A percentile compares a stretch with the other conserved stretches of the same genome.
Conservation (phyloP, 108 stramenopile species). For the Pseudonitzschia multistriata region DNA sequence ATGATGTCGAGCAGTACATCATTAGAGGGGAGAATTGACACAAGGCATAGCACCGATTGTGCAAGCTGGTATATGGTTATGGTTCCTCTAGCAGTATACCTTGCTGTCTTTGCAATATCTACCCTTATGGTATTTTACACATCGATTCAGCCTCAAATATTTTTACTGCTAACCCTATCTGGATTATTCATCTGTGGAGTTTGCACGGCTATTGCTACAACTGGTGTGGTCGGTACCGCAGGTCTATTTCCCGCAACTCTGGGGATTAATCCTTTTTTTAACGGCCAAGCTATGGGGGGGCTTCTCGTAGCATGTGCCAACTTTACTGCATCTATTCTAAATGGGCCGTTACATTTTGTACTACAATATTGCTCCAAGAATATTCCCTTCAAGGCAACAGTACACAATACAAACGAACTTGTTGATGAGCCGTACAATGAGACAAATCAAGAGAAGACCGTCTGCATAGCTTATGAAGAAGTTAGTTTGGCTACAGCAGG, state of each 20-base stretch:
- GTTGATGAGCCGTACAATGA: background rate
- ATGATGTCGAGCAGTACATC: conserved; percentile 8
- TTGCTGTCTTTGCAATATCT: conserved; percentile 43
- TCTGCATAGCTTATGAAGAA: conserved; percentile 13
- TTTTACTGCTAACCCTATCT: conserved; percentile 22
- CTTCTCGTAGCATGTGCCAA: conserved; percentile 34
- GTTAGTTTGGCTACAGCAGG: conserved; percentile 28
- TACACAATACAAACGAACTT: background rate
- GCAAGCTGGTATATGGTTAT: conserved; percentile 38
- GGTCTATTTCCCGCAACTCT: conserved; percentile 20
- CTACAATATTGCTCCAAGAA: conserved; percentile 8
- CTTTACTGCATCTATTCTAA: conserved; percentile 19
- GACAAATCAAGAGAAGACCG: background rate
- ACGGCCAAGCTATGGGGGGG: conserved; percentile 54
- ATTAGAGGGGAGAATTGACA: background rate
- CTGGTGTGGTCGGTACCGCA: conserved; percentile 52
- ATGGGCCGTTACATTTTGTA: background rate
- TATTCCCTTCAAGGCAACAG: background rate
- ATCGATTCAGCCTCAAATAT: conserved; percentile 7
- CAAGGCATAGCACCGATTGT: background rate
- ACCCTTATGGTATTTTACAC: conserved; percentile 33
- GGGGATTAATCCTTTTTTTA: conserved; percentile 43
- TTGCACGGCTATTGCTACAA: conserved; percentile 32
- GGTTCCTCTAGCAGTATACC: conserved; percentile 43
- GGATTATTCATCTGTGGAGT: conserved; percentile 40